Conservation (phyloP, 2,329 filamentous ascomycete genomes). For the Aspergillus carbonarius region DNA sequence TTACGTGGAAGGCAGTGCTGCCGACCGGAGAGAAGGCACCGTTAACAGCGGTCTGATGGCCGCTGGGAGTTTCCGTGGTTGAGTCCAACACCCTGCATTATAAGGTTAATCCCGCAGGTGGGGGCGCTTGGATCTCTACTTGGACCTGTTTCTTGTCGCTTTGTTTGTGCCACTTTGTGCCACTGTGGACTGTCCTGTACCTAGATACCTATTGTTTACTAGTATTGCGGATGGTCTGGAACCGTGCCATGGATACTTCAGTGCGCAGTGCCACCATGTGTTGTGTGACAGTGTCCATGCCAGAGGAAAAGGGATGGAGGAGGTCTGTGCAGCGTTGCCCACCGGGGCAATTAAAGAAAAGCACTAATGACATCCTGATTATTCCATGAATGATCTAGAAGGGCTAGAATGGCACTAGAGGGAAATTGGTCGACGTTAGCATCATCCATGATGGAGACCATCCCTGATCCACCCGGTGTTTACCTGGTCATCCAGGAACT, state of each 20-base stretch:
- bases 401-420: slow-evolving; percentile 1
- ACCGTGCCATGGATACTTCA: neutral
- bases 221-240: neutral
- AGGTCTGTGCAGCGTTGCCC: neutral
- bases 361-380: neutral
- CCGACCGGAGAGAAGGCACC: neutral
- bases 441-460: neutral
- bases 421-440: neutral
- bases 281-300: neutral
- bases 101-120: slow-evolving; percentile 8
- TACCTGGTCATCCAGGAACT: neutral
- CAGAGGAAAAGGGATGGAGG: neutral
- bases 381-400: slow-evolving; percentile 3
- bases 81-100: neutral
- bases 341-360: neutral
- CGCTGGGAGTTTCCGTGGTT: neutral
- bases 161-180: neutral
- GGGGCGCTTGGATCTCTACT: slow-evolving; percentile 1
- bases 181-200: neutral
- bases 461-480: neutral
- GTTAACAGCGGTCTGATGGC: neutral
- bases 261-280: neutral
- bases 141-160: neutral
- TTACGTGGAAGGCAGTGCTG: neutral
- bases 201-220: neutral